These are phyloP conservation scores for Linnemannia schmuckeri DNA, from an alignment of 192 early-diverging fungal genomes.

Conservation along the genomic window DNA sequence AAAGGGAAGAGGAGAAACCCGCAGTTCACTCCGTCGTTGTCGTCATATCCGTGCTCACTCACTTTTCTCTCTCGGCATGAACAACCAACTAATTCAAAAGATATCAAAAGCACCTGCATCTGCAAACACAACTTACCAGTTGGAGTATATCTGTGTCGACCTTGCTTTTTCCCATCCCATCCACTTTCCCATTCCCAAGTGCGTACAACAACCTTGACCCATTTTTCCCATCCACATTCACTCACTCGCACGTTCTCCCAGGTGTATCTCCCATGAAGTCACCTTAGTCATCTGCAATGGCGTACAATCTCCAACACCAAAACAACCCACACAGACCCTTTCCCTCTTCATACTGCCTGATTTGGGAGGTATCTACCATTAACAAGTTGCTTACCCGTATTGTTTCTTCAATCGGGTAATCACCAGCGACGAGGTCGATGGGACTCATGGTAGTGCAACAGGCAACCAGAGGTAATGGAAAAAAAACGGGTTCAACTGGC, in stretches of 20 bases:
- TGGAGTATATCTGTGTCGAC: background rate
- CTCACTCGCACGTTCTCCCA: no score
- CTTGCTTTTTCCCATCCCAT: no score
- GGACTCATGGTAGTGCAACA: no score
- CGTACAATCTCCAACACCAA: background rate
- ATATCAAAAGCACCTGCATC: no score
- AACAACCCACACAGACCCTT: background rate
- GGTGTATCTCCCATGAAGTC: background rate
- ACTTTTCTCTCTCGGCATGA: background rate
- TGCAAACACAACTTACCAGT: background rate
- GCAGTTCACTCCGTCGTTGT: background rate
- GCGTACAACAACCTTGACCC: background rate
- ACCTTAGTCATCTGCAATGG: slow-evolving; percentile 1
- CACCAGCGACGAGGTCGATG: no score
- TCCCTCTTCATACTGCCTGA: background rate
- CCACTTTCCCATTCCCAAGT: background rate
- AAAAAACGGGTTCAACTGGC: no score
- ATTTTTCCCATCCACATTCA: background rate
- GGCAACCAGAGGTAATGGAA: no score
- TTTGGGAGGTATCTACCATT: background rate
- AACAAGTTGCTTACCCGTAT: background rate
- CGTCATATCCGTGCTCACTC: background rate
- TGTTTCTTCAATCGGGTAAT: no score
- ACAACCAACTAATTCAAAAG: background rate
- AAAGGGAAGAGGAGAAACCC: background rate